Evolutionary conservation across 2,329 filamentous ascomycete species (phyloP).

Genomic region (Trichoderma endophyticum): DNA sequence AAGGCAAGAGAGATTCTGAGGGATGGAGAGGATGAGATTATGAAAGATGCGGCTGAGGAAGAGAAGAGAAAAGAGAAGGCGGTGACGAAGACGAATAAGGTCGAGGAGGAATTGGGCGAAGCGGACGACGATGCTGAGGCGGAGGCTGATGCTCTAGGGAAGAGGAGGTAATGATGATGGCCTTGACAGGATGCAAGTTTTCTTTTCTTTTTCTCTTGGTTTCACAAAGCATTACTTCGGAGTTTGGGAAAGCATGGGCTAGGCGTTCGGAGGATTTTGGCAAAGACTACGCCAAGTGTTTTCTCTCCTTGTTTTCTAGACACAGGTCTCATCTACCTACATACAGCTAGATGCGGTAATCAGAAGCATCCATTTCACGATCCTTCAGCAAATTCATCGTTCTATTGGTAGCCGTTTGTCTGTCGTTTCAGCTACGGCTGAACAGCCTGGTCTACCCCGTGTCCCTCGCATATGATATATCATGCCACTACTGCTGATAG

Average conservation of each 20-base stretch:
- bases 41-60: slow-evolving; percentile 50
- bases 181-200: background rate
- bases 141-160: slow-evolving; percentile 40
- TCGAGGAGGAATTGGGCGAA: slow-evolving; percentile 52
- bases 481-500: background rate
- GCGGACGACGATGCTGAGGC: slow-evolving; percentile 49
- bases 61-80: slow-evolving; percentile 37
- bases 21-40: slow-evolving; percentile 61
- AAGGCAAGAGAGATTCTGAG: slow-evolving; percentile 73
- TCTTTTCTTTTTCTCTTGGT: background rate
- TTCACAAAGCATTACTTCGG: background rate
- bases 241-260: background rate
- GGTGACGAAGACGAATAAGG: slow-evolving; percentile 27
- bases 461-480: slow-evolving; percentile 6
- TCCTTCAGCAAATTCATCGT: background rate
- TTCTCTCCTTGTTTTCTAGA: background rate
- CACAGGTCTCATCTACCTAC: background rate
- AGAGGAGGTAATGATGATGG: slow-evolving; percentile 32
- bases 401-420: background rate
- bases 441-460: background rate
- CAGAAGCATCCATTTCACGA: background rate
- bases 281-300: background rate
- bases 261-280: background rate
- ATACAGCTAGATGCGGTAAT: background rate
- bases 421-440: slow-evolving; percentile 5